Evolutionary conservation across 306 rosid genomes (phyloP), one percentile per base, ranked within the genome.

Genomic region (Dalbergia cochinchinensis): DNA sequence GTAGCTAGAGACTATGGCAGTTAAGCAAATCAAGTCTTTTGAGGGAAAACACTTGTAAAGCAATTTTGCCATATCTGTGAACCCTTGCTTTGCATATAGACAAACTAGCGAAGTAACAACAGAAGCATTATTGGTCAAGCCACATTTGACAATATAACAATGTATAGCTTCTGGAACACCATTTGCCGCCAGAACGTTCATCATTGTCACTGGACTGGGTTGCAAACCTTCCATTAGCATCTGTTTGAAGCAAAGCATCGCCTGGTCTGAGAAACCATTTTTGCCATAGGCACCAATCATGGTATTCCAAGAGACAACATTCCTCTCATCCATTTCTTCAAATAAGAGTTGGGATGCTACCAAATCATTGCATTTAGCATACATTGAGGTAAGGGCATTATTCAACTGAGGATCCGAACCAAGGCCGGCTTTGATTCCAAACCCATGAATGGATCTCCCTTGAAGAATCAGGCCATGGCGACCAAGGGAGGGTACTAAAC

Each of bases 271-370:
- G 82, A 82, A 78, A 42, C 94, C 91, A 80, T 87, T 90, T 81
- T 82, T 89, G 18, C 94, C 87, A 64, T 83, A 89, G 3, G 88
- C 97, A 74, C 91, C 91, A 73, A 94, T 88, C 94, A 94, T 91
- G 69, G 95, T 86, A 80, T 94, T 94, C 98, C 94, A 91, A 61
- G 97, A 89, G 70, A 90, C 92, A 51, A 90, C 89, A 75, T 85
- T 82, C 76, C 82, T 91, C 50, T 85, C 87, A 18, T 1, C 82
- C 73, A 85, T 89, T 82, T 91, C 93, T 33, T 72, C 78, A 78
- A 94, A 94, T 78, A 89, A 84, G 75, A 76, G 55, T 59, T 80
- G 87, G 0, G 94, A 88, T 3, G 89, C 87, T 77, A 75, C 86
- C 87, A 91, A 80, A 80, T 89, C 86, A 41, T 73, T 88, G 70